These are phyloP conservation scores for Tausonia pullulans DNA, from an alignment of 1,284 basidiomycete genomes.

Conservation along the genomic window DNA sequence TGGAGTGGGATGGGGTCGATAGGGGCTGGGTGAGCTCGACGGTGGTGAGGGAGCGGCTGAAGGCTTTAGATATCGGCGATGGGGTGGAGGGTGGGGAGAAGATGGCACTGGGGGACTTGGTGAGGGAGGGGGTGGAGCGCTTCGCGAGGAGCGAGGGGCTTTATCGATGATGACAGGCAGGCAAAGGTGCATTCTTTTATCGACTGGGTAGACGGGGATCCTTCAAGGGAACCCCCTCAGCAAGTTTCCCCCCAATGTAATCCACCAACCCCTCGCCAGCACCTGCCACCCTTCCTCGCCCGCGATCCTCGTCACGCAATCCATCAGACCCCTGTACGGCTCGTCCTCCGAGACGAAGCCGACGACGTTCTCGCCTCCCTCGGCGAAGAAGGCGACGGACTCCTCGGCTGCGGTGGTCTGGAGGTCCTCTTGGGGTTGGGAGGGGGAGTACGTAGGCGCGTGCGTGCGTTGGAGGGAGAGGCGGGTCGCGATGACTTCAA, in stretches of 20 bases:
- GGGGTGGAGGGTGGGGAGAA: not conserved
- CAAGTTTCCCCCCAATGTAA: not conserved
- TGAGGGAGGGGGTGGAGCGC: not conserved
- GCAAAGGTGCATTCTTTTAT: too few relatives aligned
- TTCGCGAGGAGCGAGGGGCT: not conserved
- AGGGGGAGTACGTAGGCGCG: slow-evolving; percentile 20
- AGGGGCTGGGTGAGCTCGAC: slow-evolving; percentile 5
- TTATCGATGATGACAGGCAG: not conserved
- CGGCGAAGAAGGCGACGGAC: not conserved
- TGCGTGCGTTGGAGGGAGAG: slow-evolving; percentile 76
- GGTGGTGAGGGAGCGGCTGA: not conserved
- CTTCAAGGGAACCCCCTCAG: not conserved
- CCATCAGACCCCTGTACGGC: not conserved
- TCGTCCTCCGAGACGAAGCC: not conserved
- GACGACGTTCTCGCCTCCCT: not conserved
- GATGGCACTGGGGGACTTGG: not conserved
- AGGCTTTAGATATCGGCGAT: not conserved
- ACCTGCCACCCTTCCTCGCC: not conserved
- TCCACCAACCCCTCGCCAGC: not conserved
- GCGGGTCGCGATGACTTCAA: slow-evolving; percentile 71
- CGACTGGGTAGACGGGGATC: too few relatives aligned
- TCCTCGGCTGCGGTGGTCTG: not conserved
- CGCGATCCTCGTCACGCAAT: not conserved
- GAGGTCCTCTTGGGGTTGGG: not conserved
- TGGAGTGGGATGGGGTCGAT: not conserved